phyloP scores from a whole-genome alignment of 495 filamentous ascomycete species.

The Wilcoxina mikolae region DNA sequence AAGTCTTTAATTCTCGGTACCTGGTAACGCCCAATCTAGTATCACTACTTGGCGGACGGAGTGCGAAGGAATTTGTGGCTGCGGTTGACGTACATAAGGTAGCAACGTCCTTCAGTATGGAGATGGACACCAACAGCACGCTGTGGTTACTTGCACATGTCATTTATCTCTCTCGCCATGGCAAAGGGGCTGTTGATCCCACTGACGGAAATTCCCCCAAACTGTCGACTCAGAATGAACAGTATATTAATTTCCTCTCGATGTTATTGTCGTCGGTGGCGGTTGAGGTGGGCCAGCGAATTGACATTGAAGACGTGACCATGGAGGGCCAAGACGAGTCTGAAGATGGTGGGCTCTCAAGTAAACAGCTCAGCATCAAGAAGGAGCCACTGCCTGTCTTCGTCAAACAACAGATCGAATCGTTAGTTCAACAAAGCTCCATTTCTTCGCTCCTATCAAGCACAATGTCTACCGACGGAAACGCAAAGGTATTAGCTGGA shows the following conservation, averaged over 20 bases:
- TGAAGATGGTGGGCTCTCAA: neutral
- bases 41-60: conserved; percentile 28
- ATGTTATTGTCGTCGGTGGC: conserved; percentile 47
- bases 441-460: conserved; percentile 28
- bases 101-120: neutral
- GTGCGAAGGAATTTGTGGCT: conserved; percentile 32
- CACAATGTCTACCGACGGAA: conserved; percentile 28
- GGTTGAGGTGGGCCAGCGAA: conserved; percentile 39
- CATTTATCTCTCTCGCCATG: conserved; percentile 52
- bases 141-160: conserved; percentile 73
- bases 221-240: conserved; percentile 25
- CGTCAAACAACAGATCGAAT: conserved; percentile 44
- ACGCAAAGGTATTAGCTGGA: conserved; percentile 60
- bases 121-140: conserved; percentile 17
- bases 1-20: conserved; percentile 43
- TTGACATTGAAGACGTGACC: conserved; percentile 39
- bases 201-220: neutral
- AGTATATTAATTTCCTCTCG: conserved; percentile 53
- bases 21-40: conserved; percentile 38
- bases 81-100: neutral
- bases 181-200: conserved; percentile 29
- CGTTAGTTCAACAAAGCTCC: conserved; percentile 46
- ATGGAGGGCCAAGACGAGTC: conserved; percentile 22
- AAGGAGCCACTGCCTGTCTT: conserved; percentile 38
- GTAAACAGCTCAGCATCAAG: neutral